phyloP scores from a whole-genome alignment of 345 rosid genomes.

The Physaria fendleri region DNA sequence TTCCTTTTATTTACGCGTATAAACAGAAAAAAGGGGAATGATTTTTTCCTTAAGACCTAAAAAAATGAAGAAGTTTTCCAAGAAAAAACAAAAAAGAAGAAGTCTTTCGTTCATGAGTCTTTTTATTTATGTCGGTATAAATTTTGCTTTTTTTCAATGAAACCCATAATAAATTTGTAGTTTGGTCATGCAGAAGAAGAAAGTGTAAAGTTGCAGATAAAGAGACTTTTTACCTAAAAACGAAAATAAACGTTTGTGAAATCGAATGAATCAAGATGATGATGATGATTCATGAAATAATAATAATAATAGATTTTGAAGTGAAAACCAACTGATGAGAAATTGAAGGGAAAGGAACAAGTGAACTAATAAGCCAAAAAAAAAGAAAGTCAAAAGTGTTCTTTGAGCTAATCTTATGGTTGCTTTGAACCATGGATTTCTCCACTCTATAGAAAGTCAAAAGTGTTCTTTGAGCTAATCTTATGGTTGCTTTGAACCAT shows the following conservation, averaged over 20 bases:
- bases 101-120: slow-evolving; percentile 1
- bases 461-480: slow-evolving; percentile 35
- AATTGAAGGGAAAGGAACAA: slow-evolving; percentile 53
- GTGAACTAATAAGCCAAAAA: slow-evolving; percentile 32
- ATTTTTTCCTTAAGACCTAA: too few relatives aligned
- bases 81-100: slow-evolving; percentile 27
- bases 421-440: slow-evolving; percentile 57
- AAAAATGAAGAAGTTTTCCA: slow-evolving; percentile 19
- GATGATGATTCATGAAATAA: slow-evolving; percentile 15
- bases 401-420: slow-evolving; percentile 38
- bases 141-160: neutral
- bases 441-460: slow-evolving; percentile 31
- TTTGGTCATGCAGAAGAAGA: slow-evolving; percentile 34
- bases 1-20: slow-evolving; percentile 15
- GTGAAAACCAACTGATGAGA: slow-evolving; percentile 46
- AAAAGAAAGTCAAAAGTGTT: slow-evolving; percentile 3
- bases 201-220: slow-evolving; percentile 26
- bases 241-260: slow-evolving; percentile 22
- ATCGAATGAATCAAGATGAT: slow-evolving; percentile 12
- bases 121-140: slow-evolving; percentile 30
- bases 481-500: slow-evolving; percentile 52
- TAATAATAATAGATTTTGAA: slow-evolving; percentile 40
- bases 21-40: too few relatives aligned
- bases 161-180: slow-evolving; percentile 34
- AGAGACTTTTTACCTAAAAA: slow-evolving; percentile 54